Evolutionary conservation across 768 basidiomycete genomes (phyloP).

Genomic region (Mycena leptocephala): DNA sequence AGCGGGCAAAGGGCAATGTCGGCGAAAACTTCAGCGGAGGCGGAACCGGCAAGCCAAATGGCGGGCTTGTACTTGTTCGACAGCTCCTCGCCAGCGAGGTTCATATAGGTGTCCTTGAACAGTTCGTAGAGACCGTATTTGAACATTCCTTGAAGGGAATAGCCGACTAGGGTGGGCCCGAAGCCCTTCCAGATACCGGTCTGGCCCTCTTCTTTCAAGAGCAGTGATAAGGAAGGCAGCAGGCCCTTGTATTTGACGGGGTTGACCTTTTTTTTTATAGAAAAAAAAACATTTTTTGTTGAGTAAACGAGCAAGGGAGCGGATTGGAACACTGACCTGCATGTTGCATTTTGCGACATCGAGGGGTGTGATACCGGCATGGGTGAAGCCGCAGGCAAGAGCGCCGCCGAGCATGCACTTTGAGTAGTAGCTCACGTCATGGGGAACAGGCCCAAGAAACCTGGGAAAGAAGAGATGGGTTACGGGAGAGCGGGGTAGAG

Average conservation of each 20-base stretch:
- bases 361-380: slow-evolving; percentile 89
- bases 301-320: too few relatives aligned
- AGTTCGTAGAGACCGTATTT: slow-evolving; percentile 98
- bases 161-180: slow-evolving; percentile 94
- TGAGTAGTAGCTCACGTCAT: slow-evolving; percentile 83
- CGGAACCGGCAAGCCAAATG: slow-evolving; percentile 96
- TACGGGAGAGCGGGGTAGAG: background rate
- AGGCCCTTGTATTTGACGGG: slow-evolving; percentile 84
- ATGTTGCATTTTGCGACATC: slow-evolving; percentile 95
- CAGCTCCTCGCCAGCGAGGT: slow-evolving; percentile 89
- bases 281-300: too few relatives aligned
- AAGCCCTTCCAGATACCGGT: slow-evolving; percentile 95
- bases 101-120: slow-evolving; percentile 96
- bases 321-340: slow-evolving; percentile 80
- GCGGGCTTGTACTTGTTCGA: slow-evolving; percentile 86
- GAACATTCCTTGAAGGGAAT: slow-evolving; percentile 97
- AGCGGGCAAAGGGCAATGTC: slow-evolving; percentile 96
- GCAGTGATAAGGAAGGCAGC: slow-evolving; percentile 70
- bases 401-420: slow-evolving; percentile 93
- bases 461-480: slow-evolving; percentile 50
- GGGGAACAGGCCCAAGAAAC: slow-evolving; percentile 80
- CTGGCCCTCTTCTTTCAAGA: slow-evolving; percentile 86
- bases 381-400: slow-evolving; percentile 91
- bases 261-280: slow-evolving; percentile 69
- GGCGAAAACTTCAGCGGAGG: slow-evolving; percentile 96